Base-by-base conservation (phyloP, 179 eudicot genomes). In the Drosera spatulata region DNA sequence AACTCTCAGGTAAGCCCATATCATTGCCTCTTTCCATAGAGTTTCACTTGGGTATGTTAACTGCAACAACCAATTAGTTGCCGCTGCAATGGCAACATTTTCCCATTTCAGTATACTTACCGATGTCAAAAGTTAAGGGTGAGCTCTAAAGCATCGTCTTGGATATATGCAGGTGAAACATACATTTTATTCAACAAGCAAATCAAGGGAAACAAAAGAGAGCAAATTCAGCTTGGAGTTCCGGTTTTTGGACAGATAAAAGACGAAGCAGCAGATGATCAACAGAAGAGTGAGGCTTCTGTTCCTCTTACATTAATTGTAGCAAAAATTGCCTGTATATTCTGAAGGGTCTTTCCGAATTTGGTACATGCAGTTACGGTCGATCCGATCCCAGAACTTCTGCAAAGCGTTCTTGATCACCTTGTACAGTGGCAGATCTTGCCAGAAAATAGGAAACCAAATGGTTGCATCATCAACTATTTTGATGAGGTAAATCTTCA, bases 381-480 rank as follows among this genome's bases (percentile, higher is more conserved):
- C 13, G 88, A 89, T 76, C 81, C 87, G 10, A 86, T 93, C 55
- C 99, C 96, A 33, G 69, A 80, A 61, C 80, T 90, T 65, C 88
- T 93, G 63, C 88, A 79, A 62, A 79, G 78, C 53, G 81, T 81
- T 60, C 80, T 93, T 42, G 81, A 84, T 66, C 99, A 86, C 76
- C 80, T 93, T 60, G 77, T 86, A 44, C 88, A 88, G 67, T 86
- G 95, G 93, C 90, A 80, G 68, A 73, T 93, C 47, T 60, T 93
- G 15, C 86, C 99, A 33, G 93, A 93, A 66, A 80, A 77, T 12
- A 81, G 88, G 63, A 85, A 74, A 71, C 96, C 99, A 64, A 89
- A 89, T 65, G 87, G 99, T 58, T 93, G 99, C 73, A 75, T 93
- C 43, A 82, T 93, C 45, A 93, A 86, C 85, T 93, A 80, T 71